A percentile compares a stretch with the other conserved stretches of the same genome.
These are phyloP conservation scores for Verticillium klebahnii DNA, from an alignment of 2,329 filamentous ascomycete species.

Conservation along the genomic window DNA sequence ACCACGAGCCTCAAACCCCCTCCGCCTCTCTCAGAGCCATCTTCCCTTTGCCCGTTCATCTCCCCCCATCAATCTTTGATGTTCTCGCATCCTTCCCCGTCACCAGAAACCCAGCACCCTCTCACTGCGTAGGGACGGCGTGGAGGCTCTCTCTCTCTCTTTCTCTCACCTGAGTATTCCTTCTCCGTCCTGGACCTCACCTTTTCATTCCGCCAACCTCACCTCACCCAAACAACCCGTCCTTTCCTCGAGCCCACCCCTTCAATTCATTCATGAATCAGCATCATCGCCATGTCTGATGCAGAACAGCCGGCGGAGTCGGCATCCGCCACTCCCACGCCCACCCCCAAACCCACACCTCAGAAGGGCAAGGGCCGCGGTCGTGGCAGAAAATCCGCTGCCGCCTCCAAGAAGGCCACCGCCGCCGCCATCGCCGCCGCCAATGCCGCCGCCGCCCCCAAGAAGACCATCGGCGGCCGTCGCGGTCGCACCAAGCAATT, in stretches of 20 bases:
- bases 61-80: neutral
- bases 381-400: conserved; percentile 13
- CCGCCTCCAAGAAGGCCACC: conserved; percentile 18
- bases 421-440: conserved; percentile 19
- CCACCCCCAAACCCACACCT: conserved; percentile 14
- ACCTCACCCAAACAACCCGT: neutral
- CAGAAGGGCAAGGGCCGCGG: conserved; percentile 16
- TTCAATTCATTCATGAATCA: conserved; percentile 20
- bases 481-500: conserved; percentile 54
- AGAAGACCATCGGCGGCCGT: conserved; percentile 27
- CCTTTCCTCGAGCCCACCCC: neutral
- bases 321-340: conserved; percentile 3
- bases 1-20: neutral
- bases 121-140: neutral
- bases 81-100: neutral
- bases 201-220: neutral
- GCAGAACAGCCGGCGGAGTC: conserved; percentile 11
- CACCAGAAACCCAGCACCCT: neutral
- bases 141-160: neutral
- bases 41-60: neutral
- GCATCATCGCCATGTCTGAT: conserved; percentile 23
- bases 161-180: neutral
- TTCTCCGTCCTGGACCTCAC: neutral
- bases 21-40: neutral
- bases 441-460: conserved; percentile 20